Conservation (phyloP, 2,329 filamentous ascomycete genomes). For the Nemania abortiva region DNA sequence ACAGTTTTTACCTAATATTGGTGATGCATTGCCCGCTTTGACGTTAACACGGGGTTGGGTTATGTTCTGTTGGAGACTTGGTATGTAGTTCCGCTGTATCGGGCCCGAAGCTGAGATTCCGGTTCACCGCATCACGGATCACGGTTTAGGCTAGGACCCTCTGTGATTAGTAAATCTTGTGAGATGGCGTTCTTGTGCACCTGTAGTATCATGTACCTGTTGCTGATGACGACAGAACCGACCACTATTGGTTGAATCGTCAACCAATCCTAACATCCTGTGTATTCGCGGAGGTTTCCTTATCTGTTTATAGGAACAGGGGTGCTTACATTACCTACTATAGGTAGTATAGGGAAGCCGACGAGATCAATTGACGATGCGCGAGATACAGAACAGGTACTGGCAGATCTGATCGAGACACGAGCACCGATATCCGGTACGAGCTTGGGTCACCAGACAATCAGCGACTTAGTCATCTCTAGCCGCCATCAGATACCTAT, state of each 20-base stretch:
- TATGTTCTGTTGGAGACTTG: not conserved
- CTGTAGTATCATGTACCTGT: not conserved
- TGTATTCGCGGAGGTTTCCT: conserved; percentile 7
- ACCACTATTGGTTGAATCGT: conserved; percentile 3
- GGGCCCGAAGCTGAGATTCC: not conserved
- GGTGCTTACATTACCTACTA: conserved; percentile 9
- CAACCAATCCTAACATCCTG: conserved; percentile 8
- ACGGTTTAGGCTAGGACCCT: no score
- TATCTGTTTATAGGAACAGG: conserved; percentile 22
- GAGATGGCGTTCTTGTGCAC: not conserved
- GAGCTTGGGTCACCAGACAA: conserved; percentile 1
- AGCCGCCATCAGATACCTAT: conserved; percentile 5
- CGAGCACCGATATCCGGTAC: not conserved
- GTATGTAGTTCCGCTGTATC: not conserved
- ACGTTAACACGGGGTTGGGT: no score
- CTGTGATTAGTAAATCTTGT: not conserved
- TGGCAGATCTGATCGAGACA: conserved; percentile 4
- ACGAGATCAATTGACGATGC: not conserved
- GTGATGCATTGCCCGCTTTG: no score
- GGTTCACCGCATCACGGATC: not conserved
- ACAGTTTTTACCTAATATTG: no score
- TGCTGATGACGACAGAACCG: not conserved
- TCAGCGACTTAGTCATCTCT: not conserved
- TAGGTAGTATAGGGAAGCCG: not conserved
- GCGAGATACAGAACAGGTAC: not conserved